Conservation (phyloP, 805 yeast genomes). For the Nematodospora valgi region DNA sequence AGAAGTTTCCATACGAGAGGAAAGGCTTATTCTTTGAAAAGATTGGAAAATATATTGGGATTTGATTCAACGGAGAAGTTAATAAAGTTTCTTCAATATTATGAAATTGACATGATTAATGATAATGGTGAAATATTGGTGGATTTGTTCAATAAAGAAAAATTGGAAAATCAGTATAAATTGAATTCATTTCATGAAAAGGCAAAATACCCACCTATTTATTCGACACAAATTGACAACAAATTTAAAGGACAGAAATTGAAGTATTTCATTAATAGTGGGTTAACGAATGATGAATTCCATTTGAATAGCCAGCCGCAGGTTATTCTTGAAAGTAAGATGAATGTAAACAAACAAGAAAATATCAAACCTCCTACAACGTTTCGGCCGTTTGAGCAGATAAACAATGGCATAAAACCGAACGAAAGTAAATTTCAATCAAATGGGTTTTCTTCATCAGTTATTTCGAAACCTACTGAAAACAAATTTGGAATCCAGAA, state of each 20-base stretch:
- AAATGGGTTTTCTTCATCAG: too few species aligned
- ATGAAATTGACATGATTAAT: conserved; percentile 46
- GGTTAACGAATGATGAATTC: conserved; percentile 27
- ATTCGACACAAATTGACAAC: conserved; percentile 30
- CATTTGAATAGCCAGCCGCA: conserved; percentile 15
- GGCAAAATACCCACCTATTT: conserved; percentile 34
- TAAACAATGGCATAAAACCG: too few species aligned
- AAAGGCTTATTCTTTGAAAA: conserved; percentile 53
- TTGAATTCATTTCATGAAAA: conserved; percentile 36
- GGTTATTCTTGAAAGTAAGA: not conserved
- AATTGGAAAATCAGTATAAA: conserved; percentile 36
- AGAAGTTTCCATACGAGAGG: conserved; percentile 67
- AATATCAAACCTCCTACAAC: conserved; percentile 1
- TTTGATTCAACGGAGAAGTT: conserved; percentile 62
- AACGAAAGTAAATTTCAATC: too few species aligned
- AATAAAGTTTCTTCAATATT: conserved; percentile 56
- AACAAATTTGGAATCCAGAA: too few species aligned
- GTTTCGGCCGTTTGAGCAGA: too few species aligned
- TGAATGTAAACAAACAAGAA: too few species aligned
- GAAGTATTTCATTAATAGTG: conserved; percentile 31
- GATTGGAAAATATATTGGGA: conserved; percentile 52
- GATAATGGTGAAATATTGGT: conserved; percentile 29
- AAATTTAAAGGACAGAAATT: conserved; percentile 18
- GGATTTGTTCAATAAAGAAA: conserved; percentile 42
- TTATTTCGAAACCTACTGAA: too few species aligned